These are phyloP conservation scores for Triticum aestivum DNA, from an alignment of 176 grass and related monocot genomes.

Conservation along the genomic window DNA sequence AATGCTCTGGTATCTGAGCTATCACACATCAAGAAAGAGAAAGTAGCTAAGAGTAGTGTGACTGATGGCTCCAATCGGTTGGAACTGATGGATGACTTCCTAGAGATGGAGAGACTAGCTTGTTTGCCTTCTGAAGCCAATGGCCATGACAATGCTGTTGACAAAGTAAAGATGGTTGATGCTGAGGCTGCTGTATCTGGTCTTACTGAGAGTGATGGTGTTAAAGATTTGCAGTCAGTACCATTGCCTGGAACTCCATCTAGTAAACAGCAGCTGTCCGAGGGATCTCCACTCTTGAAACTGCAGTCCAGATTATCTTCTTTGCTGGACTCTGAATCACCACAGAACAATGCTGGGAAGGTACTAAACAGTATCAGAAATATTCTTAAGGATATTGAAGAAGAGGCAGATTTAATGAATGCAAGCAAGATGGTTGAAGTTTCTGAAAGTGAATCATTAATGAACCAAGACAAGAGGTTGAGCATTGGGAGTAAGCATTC, in stretches of 20 bases:
- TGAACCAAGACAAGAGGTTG: slow-evolving; percentile 36
- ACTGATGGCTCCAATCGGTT: slow-evolving; percentile 63
- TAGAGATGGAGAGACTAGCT: slow-evolving; percentile 98
- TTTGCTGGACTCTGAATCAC: slow-evolving; percentile 61
- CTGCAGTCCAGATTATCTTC: slow-evolving; percentile 80
- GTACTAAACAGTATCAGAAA: slow-evolving; percentile 66
- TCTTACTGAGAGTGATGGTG: slow-evolving; percentile 44
- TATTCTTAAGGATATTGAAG: slow-evolving; percentile 81
- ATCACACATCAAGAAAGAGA: slow-evolving; percentile 84
- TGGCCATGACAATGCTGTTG: slow-evolving; percentile 41
- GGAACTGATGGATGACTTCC: slow-evolving; percentile 99
- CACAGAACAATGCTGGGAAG: slow-evolving; percentile 55
- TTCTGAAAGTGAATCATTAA: slow-evolving; percentile 29
- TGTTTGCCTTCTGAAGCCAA: slow-evolving; percentile 60
- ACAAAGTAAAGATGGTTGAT: slow-evolving; percentile 65
- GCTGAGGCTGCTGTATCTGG: slow-evolving; percentile 43
- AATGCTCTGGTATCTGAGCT: slow-evolving; percentile 81
- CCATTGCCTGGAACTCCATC: slow-evolving; percentile 43
- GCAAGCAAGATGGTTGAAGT: slow-evolving; percentile 36
- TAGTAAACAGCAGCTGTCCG: slow-evolving; percentile 40
- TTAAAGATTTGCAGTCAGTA: slow-evolving; percentile 36
- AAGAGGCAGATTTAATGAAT: slow-evolving; percentile 53
- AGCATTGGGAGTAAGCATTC: slow-evolving; percentile 33
- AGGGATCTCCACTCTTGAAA: slow-evolving; percentile 48
- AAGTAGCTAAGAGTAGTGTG: slow-evolving; percentile 52